Base-by-base conservation (phyloP, 2,329 filamentous ascomycete species). In the Xylariales sp. region DNA sequence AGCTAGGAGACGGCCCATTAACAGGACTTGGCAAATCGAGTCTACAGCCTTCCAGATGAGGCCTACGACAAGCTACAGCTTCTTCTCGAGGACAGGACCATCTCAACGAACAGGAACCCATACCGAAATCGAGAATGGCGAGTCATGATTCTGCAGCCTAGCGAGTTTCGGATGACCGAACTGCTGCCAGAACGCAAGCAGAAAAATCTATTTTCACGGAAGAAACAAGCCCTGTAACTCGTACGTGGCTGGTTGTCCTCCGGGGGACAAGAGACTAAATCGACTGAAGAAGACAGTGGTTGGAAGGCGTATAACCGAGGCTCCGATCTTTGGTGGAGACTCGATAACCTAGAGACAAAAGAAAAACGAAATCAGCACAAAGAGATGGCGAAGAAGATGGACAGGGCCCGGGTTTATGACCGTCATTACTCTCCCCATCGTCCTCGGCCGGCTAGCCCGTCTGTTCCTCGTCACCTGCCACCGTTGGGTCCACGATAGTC, bases 261-360 rank as follows among this genome's bases (percentile, higher is more conserved):
- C 69, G 69, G 6, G 6, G 72, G 75, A n/a, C 62, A 72, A 54
- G 73, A 73, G 48, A 64, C 74, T 28, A 75, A 75, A 48, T 62
- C 69, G 36, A 69, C 70, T 3, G 75, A 75, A 53, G 69, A 70
- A 39, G 52, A 57, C 12, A 71, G 62, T 12, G 73, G 70, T 43
- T 75, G 73, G 71, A 72, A 62, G 64, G 46, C 56, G 23, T 69
- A 69, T 45, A 54, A 52, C 62, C 67, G 66, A 52, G 14, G 65
- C 66, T 62, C 70, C n/a, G 75, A 75, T 52, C 71, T 74, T 43
- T 75, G 73, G 73, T 72, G 70, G 69, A 70, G 63, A 58, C 41
- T 73, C 14, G 73, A 75, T 55, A 52, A 50, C 8, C 39, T 28
- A 28, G 69, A 74, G 62, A 74, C 70, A 7, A 68, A 65, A 23